Evolutionary conservation across 306 rosid species (phyloP).

Genomic region (Prinsepia uniflora): DNA sequence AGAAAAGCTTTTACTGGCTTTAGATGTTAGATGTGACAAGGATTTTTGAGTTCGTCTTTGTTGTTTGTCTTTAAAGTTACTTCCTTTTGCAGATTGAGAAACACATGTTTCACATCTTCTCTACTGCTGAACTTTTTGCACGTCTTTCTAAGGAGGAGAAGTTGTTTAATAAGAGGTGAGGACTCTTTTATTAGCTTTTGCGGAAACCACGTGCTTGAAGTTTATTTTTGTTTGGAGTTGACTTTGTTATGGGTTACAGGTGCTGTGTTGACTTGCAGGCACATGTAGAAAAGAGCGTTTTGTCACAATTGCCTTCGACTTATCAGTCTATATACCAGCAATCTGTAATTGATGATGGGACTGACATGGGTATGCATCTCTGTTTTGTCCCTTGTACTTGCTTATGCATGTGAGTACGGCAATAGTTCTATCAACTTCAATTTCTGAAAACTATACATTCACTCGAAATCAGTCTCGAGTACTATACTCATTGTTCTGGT

Average conservation of each 20-base stretch:
- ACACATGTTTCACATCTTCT: slow-evolving; percentile 62
- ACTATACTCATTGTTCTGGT: background rate
- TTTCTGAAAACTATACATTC: background rate
- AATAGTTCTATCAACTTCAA: background rate
- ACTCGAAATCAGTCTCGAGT: background rate
- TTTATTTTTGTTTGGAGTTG: slow-evolving; percentile 25
- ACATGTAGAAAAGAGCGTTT: slow-evolving; percentile 70
- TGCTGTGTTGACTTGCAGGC: slow-evolving; percentile 57
- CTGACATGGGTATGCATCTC: slow-evolving; percentile 64
- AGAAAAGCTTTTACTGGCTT: background rate
- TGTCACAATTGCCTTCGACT: slow-evolving; percentile 67
- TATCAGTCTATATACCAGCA: slow-evolving; percentile 65
- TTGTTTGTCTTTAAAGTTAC: background rate
- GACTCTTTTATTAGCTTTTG: slow-evolving; percentile 13
- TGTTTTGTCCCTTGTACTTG: background rate
- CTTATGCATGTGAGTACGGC: background rate
- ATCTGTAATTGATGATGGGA: slow-evolving; percentile 75
- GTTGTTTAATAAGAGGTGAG: slow-evolving; percentile 52
- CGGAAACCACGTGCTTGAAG: slow-evolving; percentile 2
- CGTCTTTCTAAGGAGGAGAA: slow-evolving; percentile 73
- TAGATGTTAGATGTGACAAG: background rate
- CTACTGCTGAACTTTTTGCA: slow-evolving; percentile 52
- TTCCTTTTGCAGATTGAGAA: slow-evolving; percentile 68
- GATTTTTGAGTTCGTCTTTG: background rate
- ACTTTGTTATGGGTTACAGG: slow-evolving; percentile 47